Base-by-base conservation (phyloP, 164 flowering plant genomes). In the Piper longum region DNA sequence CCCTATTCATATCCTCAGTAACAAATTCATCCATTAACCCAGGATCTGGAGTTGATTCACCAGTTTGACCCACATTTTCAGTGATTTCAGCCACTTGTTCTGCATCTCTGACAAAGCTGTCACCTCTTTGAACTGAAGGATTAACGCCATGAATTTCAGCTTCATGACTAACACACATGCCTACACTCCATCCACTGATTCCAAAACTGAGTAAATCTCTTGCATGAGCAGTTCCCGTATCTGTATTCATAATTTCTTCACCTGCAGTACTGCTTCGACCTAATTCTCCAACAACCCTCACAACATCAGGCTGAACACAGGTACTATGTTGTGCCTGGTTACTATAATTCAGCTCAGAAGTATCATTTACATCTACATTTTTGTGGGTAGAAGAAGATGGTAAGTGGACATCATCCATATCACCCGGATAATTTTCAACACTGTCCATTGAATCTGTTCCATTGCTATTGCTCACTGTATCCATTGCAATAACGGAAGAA, bases 131-230 rank as follows among this genome's bases (percentile, higher is more conserved):
- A 12, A 83, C 81, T 68, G 86, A 93, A 52, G 71, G 72, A 77
- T 84, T 96, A 63, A 76, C 74, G 44, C 99, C 99, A 79, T 83
- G 97, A 57, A 95, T 89, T 81, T 91, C 97, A 64, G 99, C 99
- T 80, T 95, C 99, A 74, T 95, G 91, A 71, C 99, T 95, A 58
- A 95, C 97, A 78, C 95, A 87, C 97, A 91, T 95, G 14, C 97
- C 97, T 70, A 95, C 89, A 79, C 99, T 95, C 54, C 97, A 96
- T 48, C 87, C 96, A 80, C 99, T 95, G 16, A 88, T 73, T 42
- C 97, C 99, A 71, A 93, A 83, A 77, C 99, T 93, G 60, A 83
- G 67, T 41, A 89, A 86, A 72, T 79, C 91, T 68, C 88, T 81
- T 43, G 81, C 91, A 55, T 79, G 82, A 57, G 79, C 85, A 71